These are phyloP conservation scores for Xerocomellus chrysenteron DNA, from an alignment of 768 basidiomycete genomes.

Conservation along the genomic window DNA sequence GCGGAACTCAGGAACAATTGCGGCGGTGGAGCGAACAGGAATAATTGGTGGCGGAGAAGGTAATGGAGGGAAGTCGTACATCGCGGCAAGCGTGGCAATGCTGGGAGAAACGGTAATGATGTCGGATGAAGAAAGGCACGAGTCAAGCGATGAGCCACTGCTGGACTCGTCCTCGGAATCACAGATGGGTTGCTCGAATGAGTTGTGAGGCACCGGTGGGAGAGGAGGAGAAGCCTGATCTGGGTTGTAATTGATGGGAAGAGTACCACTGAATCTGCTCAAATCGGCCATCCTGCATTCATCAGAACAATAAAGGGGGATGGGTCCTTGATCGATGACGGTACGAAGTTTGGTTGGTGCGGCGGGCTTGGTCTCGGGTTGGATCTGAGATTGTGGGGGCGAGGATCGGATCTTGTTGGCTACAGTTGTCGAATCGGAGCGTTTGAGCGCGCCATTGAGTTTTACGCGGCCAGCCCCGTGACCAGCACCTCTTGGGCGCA, in stretches of 20 bases:
- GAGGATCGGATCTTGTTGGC: conserved; percentile 14
- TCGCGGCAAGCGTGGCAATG: conserved; percentile 40
- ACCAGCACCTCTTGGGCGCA: conserved; percentile 43
- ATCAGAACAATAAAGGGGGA: conserved; percentile 82
- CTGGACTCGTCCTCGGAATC: conserved; percentile 43
- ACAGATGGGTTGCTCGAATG: conserved; percentile 27
- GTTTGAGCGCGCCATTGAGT: conserved; percentile 56
- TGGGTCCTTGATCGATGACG: conserved; percentile 78
- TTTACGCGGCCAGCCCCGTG: conserved; percentile 67
- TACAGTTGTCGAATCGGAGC: conserved; percentile 25
- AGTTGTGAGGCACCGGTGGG: conserved; percentile 43
- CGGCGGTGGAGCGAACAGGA: conserved; percentile 17
- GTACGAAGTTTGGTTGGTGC: conserved; percentile 53
- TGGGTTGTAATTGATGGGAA: conserved; percentile 50
- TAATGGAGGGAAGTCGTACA: conserved; percentile 50
- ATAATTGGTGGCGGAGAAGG: conserved; percentile 51
- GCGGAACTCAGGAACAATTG: conserved; percentile 31
- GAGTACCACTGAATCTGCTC: conserved; percentile 38
- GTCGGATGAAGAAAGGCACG: conserved; percentile 28
- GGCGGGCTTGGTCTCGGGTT: conserved; percentile 26
- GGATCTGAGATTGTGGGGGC: conserved; percentile 21
- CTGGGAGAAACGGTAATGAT: conserved; percentile 23
- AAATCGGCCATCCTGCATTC: conserved; percentile 66
- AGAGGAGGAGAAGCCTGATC: conserved; percentile 40
- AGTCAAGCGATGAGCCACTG: conserved; percentile 40